Conservation (phyloP, 371 early-diverging fungal genomes). For the Mucor ambiguus region DNA sequence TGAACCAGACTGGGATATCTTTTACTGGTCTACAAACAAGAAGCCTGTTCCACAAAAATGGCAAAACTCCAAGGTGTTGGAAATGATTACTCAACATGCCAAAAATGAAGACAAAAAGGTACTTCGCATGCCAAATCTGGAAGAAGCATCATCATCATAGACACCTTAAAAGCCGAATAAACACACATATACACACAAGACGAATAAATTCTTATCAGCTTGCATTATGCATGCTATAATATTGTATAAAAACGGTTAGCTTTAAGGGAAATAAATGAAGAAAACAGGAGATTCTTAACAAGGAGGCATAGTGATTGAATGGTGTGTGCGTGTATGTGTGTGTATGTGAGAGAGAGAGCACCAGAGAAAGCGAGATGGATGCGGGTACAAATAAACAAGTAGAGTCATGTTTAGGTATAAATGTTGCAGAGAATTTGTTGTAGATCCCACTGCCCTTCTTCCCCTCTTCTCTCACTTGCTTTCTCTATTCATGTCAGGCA, state of each 20-base stretch:
- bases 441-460: neutral
- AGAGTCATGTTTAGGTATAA: neutral
- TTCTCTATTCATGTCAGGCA: neutral
- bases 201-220: constrained; percentile 17
- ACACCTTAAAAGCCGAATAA: constrained; percentile 3
- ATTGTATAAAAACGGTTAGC: constrained; percentile 12
- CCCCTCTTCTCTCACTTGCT: neutral
- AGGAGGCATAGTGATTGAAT: neutral
- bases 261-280: constrained; percentile 13
- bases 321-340: neutral
- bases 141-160: constrained; percentile 16
- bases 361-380: neutral
- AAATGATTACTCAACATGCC: constrained; percentile 65
- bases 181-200: neutral
- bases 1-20: constrained; percentile 97
- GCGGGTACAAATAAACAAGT: neutral
- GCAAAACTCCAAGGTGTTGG: constrained; percentile 56
- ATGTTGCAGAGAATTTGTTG: constrained; percentile 8
- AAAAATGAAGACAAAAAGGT: constrained; percentile 70
- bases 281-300: neutral
- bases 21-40: constrained; percentile 86
- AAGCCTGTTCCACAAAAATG: constrained; percentile 66
- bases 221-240: constrained; percentile 16
- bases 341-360: neutral
- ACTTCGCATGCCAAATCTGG: constrained; percentile 76